Evolutionary conservation across 2,329 filamentous ascomycete genomes (phyloP).

Genomic region (Aaosphaeria arxii): DNA sequence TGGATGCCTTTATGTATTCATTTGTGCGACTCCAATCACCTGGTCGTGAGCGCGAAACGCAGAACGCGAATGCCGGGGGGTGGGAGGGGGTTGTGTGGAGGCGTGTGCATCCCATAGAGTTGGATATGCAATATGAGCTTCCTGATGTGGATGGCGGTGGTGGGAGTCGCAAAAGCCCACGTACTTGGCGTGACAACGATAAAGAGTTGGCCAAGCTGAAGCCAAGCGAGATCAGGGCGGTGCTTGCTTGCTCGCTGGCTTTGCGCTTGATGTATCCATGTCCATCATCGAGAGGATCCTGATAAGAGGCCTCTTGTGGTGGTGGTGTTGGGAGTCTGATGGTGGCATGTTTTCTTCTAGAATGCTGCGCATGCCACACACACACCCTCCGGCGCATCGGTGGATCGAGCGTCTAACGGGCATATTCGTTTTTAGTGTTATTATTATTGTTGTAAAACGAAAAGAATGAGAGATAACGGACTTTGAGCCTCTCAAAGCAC

Average conservation of each 20-base stretch:
- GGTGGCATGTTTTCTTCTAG: background rate
- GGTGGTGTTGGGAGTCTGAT: background rate
- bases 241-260: background rate
- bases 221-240: background rate
- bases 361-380: too few relatives aligned
- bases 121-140: slow-evolving; percentile 10
- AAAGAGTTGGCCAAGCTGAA: slow-evolving; percentile 1
- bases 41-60: slow-evolving; percentile 4
- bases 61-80: too few relatives aligned
- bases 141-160: slow-evolving; percentile 8
- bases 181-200: slow-evolving; percentile 1
- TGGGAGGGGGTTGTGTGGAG: background rate
- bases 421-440: too few relatives aligned
- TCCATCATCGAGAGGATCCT: background rate
- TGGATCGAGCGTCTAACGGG: too few relatives aligned
- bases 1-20: slow-evolving; percentile 9
- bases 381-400: too few relatives aligned
- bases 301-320: background rate
- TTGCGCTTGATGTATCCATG: too few relatives aligned
- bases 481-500: too few relatives aligned
- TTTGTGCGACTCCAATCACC: slow-evolving; percentile 12
- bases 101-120: slow-evolving; percentile 4
- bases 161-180: background rate
- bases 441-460: too few relatives aligned
- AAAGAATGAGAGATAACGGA: too few relatives aligned